Evolutionary conservation across 1,284 basidiomycete genomes (phyloP), one percentile per base, ranked within the genome.

Genomic region (Caloboletus firmus): DNA sequence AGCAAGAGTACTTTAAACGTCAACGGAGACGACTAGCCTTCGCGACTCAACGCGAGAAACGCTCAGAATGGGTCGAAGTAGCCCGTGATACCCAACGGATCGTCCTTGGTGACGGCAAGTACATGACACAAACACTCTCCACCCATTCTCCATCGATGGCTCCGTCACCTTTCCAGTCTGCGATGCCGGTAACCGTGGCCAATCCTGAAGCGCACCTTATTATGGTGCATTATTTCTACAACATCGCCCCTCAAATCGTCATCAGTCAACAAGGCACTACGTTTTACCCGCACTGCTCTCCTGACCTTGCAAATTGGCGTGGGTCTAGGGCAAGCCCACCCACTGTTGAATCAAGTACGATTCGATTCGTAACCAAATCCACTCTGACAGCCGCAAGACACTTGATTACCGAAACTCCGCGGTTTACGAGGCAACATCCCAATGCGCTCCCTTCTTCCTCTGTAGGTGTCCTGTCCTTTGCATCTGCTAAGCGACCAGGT

Each of bases 381-480:
- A 69, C 72, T 10, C 63, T 75, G 3, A 68, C 71, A n/a, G 60
- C 68, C 11, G 70, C 73, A 36, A 71, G 73, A 26, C 66, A 59
- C 13, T 40, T 61, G 35, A 41, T 55, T 20, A 42, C 49, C 15
- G 54, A 62, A 5, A 57, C 56, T 18, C 54, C 62, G 10, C 58
- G 49, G 15, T 56, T 64, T 28, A 59, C 52, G 26, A 66, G 46
- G 24, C 57, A 54, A 31, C 43, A 49, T 42, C 56, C 61, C 8
- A 60, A 61, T 45, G 49, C 62, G 10, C 55, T 62, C 22, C 65
- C 64, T 26, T 62, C 52, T n/a, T 68, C 70, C 8, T 62, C 62
- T 11, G 60, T 80, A 30, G 79, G 79, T 35, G 67, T 81, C 13
- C 65, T 81, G 6, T 79, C 78, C 31, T 78, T 75, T 59, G 75